Conservation (phyloP, 108 stramenopile species). For the Pseudonitzschia multiseries region DNA sequence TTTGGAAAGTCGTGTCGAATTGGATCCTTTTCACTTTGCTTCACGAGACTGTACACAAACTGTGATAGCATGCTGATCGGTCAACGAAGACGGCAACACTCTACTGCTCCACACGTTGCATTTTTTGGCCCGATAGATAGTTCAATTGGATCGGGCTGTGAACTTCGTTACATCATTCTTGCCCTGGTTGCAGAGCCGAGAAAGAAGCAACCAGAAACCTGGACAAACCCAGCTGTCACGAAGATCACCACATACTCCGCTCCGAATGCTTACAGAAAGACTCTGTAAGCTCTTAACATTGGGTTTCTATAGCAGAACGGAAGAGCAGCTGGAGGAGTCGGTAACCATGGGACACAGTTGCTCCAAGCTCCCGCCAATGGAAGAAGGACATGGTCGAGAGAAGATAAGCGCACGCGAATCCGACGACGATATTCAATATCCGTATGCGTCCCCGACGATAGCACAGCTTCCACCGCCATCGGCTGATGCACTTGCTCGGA, state of each 20-base stretch:
- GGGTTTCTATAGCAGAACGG: conserved; percentile 1
- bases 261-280: conserved; percentile 11
- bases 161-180: too few species aligned
- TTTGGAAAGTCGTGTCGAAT: too few species aligned
- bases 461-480: conserved; percentile 5
- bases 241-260: not conserved
- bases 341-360: conserved; percentile 10
- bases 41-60: too few species aligned
- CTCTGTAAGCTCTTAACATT: conserved; percentile 14
- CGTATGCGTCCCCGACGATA: conserved; percentile 3
- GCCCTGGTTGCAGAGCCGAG: too few species aligned
- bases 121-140: too few species aligned
- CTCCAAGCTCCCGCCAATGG: conserved; percentile 5
- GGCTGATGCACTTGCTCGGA: not conserved
- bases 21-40: too few species aligned
- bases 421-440: not conserved
- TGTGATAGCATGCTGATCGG: too few species aligned
- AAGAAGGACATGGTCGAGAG: conserved; percentile 1
- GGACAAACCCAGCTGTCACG: not conserved
- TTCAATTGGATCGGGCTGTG: too few species aligned
- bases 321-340: not conserved
- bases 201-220: too few species aligned
- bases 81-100: too few species aligned
- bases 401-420: not conserved
- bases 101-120: too few species aligned